Evolutionary conservation across 192 early-diverging fungal genomes (phyloP), one percentile per base, ranked within the genome.

Genomic region (Podila minutissima): DNA sequence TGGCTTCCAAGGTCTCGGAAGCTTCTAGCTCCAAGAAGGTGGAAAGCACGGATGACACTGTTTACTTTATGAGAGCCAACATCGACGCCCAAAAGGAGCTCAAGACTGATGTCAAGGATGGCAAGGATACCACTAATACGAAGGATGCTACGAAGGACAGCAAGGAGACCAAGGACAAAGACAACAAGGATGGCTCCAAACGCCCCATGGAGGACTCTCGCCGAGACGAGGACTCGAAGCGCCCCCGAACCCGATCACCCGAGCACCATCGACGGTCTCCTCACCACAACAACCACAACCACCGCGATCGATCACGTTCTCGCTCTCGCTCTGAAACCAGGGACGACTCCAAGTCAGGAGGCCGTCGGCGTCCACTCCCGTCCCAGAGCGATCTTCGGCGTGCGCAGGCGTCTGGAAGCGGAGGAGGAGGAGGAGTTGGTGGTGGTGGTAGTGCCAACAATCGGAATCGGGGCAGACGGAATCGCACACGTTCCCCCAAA

Each of bases 371-470:
- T 6, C 58, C 68, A 46, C 53, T 68, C 10, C 62, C 37, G 15
- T 78, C 75, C 22, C 53, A 55, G 24, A 26, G 38, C 29, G 64
- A 62, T 71, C 75, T 12, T 64, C 69, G 28, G 31, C 31, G 19
- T 57, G 69, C 15, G 37, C 74, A 26, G 67, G 22, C 22, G 10
- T 41, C 46, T 29, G 69, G 69, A 5, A 41, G 59, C 46, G 46
- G 48, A 2, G 59, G 48, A 24, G 59, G 68, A 5, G 66, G 66
- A 3, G 64, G 74, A n/a, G n/a, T n/a, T 13, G 61, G 66, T 13
- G 65, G 60, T 31, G 66, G 64, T 9, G 59, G 72, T 20, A 59
- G 64, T 9, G 64, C 59, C 15, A 51, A 66, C 7, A 1, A 32
- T 62, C 37, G 68, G 53, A 13, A 37, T 66, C 37, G 32, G 55